Percentiles rank a stretch among this genome's conserved stretches.
phyloP scores from a whole-genome alignment of 441 rosid genomes.

The Eutrema salsugineum region DNA sequence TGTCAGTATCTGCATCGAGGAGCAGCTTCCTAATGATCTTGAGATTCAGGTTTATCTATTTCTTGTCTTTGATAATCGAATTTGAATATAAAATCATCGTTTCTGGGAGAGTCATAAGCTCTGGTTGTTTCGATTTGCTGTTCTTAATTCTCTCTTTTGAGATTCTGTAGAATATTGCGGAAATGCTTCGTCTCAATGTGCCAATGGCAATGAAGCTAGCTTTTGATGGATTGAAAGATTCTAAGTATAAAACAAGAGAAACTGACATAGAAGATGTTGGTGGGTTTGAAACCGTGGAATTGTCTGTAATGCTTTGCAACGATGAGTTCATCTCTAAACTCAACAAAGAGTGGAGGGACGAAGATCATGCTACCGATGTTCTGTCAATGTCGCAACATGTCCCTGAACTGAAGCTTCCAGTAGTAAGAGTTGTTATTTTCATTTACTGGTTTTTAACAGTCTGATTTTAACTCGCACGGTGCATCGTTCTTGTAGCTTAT shows the following conservation, averaged over 20 bases:
- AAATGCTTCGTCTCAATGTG: conserved; percentile 76
- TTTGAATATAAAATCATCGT: neutral
- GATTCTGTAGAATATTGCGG: conserved; percentile 66
- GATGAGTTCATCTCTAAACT: conserved; percentile 78
- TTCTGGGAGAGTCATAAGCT: neutral
- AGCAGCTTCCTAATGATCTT: conserved; percentile 74
- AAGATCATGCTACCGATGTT: conserved; percentile 94
- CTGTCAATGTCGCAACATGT: conserved; percentile 90
- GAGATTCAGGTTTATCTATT: conserved; percentile 58
- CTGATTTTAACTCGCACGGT: neutral
- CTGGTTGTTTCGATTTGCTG: no score
- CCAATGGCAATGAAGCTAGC: conserved; percentile 82
- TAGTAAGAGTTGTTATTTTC: conserved; percentile 42
- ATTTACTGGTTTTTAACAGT: neutral
- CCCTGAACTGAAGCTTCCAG: conserved; percentile 70
- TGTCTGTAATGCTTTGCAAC: conserved; percentile 83
- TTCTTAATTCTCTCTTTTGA: neutral
- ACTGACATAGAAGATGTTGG: conserved; percentile 59
- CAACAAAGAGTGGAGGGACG: conserved; percentile 91
- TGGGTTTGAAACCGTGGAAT: conserved; percentile 64
- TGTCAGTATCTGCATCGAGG: conserved; percentile 82
- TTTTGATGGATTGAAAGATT: conserved; percentile 62
- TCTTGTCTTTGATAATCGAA: neutral
- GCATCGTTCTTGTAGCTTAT: conserved; percentile 57
- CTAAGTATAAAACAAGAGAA: conserved; percentile 69